Evolutionary conservation across 495 filamentous ascomycete genomes (phyloP).

Genomic region (Cairneyella variabilis): DNA sequence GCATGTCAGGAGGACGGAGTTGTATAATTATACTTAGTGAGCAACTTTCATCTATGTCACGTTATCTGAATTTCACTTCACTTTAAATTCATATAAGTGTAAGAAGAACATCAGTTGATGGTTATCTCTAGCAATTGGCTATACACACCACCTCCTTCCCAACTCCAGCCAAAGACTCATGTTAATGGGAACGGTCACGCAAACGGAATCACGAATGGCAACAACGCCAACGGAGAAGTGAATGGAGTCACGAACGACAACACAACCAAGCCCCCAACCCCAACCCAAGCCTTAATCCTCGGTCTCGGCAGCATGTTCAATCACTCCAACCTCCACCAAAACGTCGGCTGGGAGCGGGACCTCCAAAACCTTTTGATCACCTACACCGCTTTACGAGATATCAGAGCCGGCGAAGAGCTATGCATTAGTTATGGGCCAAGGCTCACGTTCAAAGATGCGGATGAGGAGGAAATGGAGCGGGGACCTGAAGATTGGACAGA

Average conservation of each 20-base stretch:
- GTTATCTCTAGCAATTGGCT: constrained; percentile 28
- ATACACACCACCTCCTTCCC: constrained; percentile 14
- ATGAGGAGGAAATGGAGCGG: constrained; percentile 19
- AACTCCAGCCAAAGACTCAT: constrained; percentile 7
- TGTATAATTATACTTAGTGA: constrained; percentile 58
- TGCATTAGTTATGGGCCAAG: constrained; percentile 52
- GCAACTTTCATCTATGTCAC: constrained; percentile 13
- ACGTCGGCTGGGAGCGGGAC: constrained; percentile 51
- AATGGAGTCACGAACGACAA: background rate
- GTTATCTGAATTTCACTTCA: too few species aligned
- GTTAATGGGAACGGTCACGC: background rate
- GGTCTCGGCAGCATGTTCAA: constrained; percentile 58
- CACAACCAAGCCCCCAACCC: constrained; percentile 17
- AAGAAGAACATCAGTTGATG: background rate
- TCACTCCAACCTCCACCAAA: constrained; percentile 45
- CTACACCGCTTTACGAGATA: constrained; percentile 47
- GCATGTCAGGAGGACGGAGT: constrained; percentile 43
- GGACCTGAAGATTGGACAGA: constrained; percentile 19
- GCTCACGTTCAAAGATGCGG: constrained; percentile 50
- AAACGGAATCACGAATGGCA: too few species aligned
- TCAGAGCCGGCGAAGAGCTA: constrained; percentile 48
- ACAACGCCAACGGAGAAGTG: too few species aligned
- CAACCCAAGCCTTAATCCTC: constrained; percentile 48
- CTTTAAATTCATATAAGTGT: too few species aligned
- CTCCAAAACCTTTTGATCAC: constrained; percentile 37